Evolutionary conservation across 2,329 filamentous ascomycete species (phyloP), one percentile per base, ranked within the genome.

Genomic region (Fusarium cicatricum): DNA sequence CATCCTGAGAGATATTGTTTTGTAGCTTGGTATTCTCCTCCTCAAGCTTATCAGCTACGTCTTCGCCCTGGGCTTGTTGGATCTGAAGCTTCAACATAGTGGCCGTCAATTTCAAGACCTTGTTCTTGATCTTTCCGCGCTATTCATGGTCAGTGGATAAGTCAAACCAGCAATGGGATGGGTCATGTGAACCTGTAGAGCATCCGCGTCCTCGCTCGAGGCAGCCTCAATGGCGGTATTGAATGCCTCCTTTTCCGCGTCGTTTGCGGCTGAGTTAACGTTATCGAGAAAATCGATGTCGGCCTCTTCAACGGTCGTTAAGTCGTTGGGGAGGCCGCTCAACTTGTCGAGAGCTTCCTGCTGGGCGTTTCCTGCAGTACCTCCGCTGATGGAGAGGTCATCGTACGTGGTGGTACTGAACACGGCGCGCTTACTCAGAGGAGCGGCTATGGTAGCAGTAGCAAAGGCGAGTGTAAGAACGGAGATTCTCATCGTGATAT

Each of bases 111-210:
- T 86, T 85, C 46, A 85, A 71, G 14, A 85, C 80, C 74, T 85
- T 85, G 78, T 85, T 85, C 79, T 83, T 83, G 56, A 80, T 85
- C 74, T 85, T 85, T 67, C 82, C 82, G 47, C 77, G 75, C 78
- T 80, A 49, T 40, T 32, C 29, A 17, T 1, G 21, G 28, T 58
- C 21, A 67, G 47, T 11, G 29, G n/a, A n/a, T n/a, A 32, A n/a
- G 12, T 11, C 12, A 32, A 7, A 32, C 29, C 12, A n/a, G n/a
- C 3, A 12, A 14, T n/a, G 12, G 5, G 8, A 12, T 8, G 3
- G 9, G 23, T 4, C 5, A 8, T 26, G 10, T n/a, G 3, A 67
- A 76, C 77, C 73, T 81, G 73, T 11, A 85, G 76, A 43, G 82
- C 81, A 17, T 75, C 76, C 3, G 77, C 80, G 33, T 73, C 77